A percentile compares a stretch with the other conserved stretches of the same genome.
Evolutionary conservation across 352 stramenopile genomes (phyloP).

Genomic region (Globisporangium barbulae): DNA sequence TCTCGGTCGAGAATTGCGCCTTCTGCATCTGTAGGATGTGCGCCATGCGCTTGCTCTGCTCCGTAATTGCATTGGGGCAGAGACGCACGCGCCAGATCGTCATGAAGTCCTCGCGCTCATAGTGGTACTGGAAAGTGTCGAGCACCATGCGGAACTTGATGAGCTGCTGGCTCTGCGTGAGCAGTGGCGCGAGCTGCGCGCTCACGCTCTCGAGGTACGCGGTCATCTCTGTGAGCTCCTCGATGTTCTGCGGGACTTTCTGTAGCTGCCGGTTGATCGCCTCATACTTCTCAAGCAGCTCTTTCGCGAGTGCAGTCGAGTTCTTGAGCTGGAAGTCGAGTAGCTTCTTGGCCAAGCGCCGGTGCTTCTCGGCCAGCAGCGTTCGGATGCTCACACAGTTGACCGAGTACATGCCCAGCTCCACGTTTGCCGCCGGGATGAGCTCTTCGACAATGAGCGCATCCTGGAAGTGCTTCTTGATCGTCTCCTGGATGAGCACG

Average conservation of each 20-base stretch:
- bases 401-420: conserved; percentile 85
- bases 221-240: conserved; percentile 89
- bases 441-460: conserved; percentile 51
- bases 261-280: conserved; percentile 81
- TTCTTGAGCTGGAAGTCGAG: conserved; percentile 76
- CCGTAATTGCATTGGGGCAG: conserved; percentile 85
- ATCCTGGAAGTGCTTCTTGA: conserved; percentile 77
- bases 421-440: conserved; percentile 56
- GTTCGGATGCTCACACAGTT: conserved; percentile 65
- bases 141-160: conserved; percentile 79
- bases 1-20: conserved; percentile 80
- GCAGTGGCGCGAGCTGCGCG: conserved; percentile 52
- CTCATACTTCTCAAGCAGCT: conserved; percentile 81
- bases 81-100: conserved; percentile 87
- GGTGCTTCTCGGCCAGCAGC: conserved; percentile 76
- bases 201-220: conserved; percentile 78
- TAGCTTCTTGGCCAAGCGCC: conserved; percentile 65
- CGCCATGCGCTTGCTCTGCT: conserved; percentile 82
- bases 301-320: conserved; percentile 64
- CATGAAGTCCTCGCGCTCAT: conserved; percentile 88
- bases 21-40: conserved; percentile 84
- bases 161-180: conserved; percentile 71
- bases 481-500: conserved; percentile 57
- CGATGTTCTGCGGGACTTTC: conserved; percentile 89
- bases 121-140: conserved; percentile 81